Conservation (phyloP, 2,329 filamentous ascomycete species). For the Didymella exigua region DNA sequence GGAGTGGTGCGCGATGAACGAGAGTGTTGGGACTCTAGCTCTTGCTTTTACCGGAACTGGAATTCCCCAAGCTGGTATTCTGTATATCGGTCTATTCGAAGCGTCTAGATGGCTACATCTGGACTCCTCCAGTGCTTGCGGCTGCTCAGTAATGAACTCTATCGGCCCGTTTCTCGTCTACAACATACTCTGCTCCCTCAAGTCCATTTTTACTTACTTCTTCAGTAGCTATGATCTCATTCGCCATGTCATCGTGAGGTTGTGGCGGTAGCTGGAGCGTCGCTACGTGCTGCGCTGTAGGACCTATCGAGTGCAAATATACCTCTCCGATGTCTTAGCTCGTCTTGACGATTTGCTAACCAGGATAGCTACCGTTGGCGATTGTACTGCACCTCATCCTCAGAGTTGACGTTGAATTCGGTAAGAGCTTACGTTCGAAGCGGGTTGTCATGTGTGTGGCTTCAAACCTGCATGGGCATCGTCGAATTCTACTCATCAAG, state of each 20-base stretch:
- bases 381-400: neutral
- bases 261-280: too few species aligned
- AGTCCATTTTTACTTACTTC: neutral
- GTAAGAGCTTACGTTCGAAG: conserved; percentile 24
- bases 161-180: neutral
- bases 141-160: neutral
- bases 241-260: neutral
- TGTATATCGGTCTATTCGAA: neutral
- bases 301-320: neutral
- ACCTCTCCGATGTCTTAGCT: neutral
- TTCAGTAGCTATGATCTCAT: neutral
- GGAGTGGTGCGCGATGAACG: too few species aligned
- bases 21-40: too few species aligned
- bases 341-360: neutral
- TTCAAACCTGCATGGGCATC: neutral
- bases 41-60: neutral
- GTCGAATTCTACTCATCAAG: neutral
- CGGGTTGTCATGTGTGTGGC: conserved; percentile 22
- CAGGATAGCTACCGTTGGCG: neutral
- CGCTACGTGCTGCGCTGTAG: neutral
- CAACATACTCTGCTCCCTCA: neutral
- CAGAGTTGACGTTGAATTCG: conserved; percentile 5
- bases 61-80: neutral
- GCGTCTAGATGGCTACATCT: neutral
- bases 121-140: neutral